phyloP scores from a whole-genome alignment of 139 green algal species.

The Spirogloea muscicola region DNA sequence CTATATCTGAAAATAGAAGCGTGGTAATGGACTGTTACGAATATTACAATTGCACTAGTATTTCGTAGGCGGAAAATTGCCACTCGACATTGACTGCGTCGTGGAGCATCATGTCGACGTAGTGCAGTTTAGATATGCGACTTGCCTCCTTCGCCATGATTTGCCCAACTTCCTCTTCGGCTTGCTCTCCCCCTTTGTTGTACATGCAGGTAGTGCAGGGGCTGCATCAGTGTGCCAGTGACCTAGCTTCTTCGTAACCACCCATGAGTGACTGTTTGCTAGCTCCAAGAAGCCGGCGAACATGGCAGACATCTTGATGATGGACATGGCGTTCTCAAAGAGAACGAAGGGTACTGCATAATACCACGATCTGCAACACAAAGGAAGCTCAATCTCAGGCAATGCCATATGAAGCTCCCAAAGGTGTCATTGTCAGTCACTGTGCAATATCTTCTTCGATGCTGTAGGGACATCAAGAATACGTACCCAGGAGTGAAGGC shows the following conservation, averaged over 20 bases:
- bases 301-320: constrained; percentile 74
- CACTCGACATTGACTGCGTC: neutral
- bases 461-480: no score
- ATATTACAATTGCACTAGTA: neutral
- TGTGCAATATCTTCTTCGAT: no score
- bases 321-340: constrained; percentile 85
- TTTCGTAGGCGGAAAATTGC: neutral
- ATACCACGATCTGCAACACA: constrained; percentile 10
- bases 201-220: neutral
- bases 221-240: constrained; percentile 9
- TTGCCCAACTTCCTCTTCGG: no score
- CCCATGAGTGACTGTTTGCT: constrained; percentile 69
- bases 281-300: constrained; percentile 28
- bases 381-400: no score
- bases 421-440: no score
- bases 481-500: constrained; percentile 61
- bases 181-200: neutral
- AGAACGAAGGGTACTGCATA: constrained; percentile 63
- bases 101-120: neutral
- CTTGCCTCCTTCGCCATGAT: neutral
- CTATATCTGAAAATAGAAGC: neutral
- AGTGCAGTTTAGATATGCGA: neutral
- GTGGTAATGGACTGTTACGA: neutral
- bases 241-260: constrained; percentile 74
- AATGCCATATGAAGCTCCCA: no score